Evolutionary conservation across 2,329 filamentous ascomycete species (phyloP), one percentile per base, ranked within the genome.

Genomic region (Microcyclosporella mali): DNA sequence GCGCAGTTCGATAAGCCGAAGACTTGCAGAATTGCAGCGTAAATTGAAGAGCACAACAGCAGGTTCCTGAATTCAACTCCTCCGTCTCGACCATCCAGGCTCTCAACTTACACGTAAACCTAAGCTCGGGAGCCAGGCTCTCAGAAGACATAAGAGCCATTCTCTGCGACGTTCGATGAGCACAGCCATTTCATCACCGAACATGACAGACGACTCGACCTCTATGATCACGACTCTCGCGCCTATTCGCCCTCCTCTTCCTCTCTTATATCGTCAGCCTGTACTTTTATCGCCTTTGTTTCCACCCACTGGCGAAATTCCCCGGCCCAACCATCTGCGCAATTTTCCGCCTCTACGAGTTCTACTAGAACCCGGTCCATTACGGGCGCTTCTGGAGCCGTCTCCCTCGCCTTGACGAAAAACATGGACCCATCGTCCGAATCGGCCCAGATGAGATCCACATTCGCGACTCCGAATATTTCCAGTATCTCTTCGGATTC

Each of bases 261-360:
- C 33, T 34, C 33, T 34, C 33, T 15, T 34, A 18, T 15, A 3
- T 17, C n/a, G 9, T 32, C 33, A 11, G 37, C n/a, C 21, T 17
- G 11, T 37, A 10, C n/a, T 12, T 45, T 28, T 60, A 60, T 39
- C 51, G 60, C 14, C 49, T 66, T 2, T 59, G 49, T 47, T 56
- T 64, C 28, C 56, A 60, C 41, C 63, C 62, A 4, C 38, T 66
- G 7, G 54, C 62, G n/a, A 51, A 50, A 7, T 56, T 63, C 33
- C 64, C 61, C 4, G 64, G 64, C 3, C 63, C 64, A 1, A 59
- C 49, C 33, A 43, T 65, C 6, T 59, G 59, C 3, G 64, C 63
- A 8, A 51, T 60, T 19, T 64, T 64, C 10, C 18, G 34, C 16
- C 33, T 47, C 14, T 32, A 38, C 17, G 36, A 47, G 32, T 42